Evolutionary conservation across 1,139 yeast species (phyloP), one percentile per base, ranked within the genome.

Genomic region (Saccharomycopsis crataegensis): DNA sequence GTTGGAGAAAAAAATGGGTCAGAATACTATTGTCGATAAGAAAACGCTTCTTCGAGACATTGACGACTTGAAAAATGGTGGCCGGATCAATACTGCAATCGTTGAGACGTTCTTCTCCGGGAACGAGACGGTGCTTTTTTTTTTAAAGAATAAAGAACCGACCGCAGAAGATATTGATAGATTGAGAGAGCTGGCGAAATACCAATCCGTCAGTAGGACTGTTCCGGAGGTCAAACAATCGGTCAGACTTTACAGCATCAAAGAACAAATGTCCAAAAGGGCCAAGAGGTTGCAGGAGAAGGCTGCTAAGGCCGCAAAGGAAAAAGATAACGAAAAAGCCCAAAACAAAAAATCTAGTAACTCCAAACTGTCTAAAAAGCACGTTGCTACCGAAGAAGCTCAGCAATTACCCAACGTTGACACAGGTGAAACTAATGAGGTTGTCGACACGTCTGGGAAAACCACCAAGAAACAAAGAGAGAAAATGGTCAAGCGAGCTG

Each of bases 251-350:
- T 46, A 46, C 16, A 46, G 43, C n/a, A 46, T 37, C 11, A 8
- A 12, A 36, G n/a, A 14, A 16, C 22, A n/a, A 40, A 37, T 8
- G 12, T 4, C 48, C 4, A 22, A 34, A 11, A 12, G 36, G 34
- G 34, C 14, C 22, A 16, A 37, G 14, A 47, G 33, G 31, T 8
- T 2, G 8, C 40, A 7, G 45, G 12, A 11, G 32, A 16, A 43
- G 34, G 43, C 14, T 3, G 22, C 41, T 9, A 22, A 41, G 8
- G 5, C 9, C 8, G 28, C 32, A 28, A 44, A 43, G 14, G 34
- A 47, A 34, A 48, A 41, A n/a, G 38, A 22, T 16, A 53, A 48
- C 50, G 11, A 34, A 34, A 34, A 34, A 34, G 37, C 8, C 40
- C 40, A n/a, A 11, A n/a, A 2, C 40, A 36, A 2, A 3, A 36